Evolutionary conservation across 441 rosid species (phyloP), one percentile per base, ranked within the genome.

Genomic region (Metrosideros polymorpha): DNA sequence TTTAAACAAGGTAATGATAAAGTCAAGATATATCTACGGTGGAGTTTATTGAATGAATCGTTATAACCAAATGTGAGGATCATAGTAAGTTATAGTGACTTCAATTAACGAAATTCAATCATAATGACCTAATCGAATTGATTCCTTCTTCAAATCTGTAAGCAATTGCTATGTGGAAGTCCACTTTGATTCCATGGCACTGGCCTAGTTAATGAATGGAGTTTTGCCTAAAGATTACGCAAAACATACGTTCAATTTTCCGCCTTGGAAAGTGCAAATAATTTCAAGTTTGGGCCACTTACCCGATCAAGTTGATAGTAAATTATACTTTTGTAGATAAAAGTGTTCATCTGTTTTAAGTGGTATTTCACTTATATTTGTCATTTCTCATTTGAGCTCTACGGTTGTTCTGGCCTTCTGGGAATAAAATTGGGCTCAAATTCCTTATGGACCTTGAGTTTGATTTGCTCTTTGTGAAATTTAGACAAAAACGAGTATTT

Each of bases 261-360:
- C 77, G 39, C 45, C 7, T 4, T 0, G 83, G 57, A 88, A 88
- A 84, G 87, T 85, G 87, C 86, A 89, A 90, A 87, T 94, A 92
- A 90, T 93, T 93, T 92, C 89, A 89, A 30, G 51, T 4, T 13
- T 30, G 39, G 43, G 51, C 29, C 43, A 22, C 47, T 14, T 13
- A 71, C 66, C 35, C 13, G 30, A 32, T 32, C 59, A 4, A 30
- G 54, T 43, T 4, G 4, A 19, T 22, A 63, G 43, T 18, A 63
- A 39, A 17, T 32, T 63, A 39, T 22, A 66, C 79, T 22, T 66
- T 35, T 19, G 27, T 19, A 35, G 14, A 35, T 66, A 6, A 19
- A 19, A 35, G 19, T 35, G 79, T 71, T 1, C 47, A 35, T 22
- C 10, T 66, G 42, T 66, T 39, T 12, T 9, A 39, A 35, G 47